phyloP scores from a whole-genome alignment of 169 alveolate genomes.

The Cryptosporidium sp. region DNA sequence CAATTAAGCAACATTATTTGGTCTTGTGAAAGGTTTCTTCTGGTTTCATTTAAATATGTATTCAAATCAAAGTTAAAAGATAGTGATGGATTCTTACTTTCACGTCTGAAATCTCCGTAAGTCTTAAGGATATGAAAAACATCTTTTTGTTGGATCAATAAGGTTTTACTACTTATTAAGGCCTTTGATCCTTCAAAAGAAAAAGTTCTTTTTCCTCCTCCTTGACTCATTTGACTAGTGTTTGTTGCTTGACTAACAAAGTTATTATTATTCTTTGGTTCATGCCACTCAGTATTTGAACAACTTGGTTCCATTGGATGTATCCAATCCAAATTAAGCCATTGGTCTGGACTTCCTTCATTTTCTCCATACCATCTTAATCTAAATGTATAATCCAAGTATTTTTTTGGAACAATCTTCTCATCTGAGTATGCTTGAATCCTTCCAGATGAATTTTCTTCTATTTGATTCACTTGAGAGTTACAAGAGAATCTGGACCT shows the following conservation, averaged over 20 bases:
- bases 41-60: conserved; percentile 17
- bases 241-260: not conserved
- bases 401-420: conserved; percentile 23
- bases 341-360: conserved; percentile 75
- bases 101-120: conserved; percentile 19
- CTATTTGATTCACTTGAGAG: not conserved
- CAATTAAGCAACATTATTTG: conserved; percentile 54
- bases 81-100: conserved; percentile 35
- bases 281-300: conserved; percentile 48
- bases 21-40: conserved; percentile 28
- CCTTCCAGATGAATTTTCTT: not conserved
- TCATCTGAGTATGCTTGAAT: conserved; percentile 56
- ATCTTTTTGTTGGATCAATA: conserved; percentile 63
- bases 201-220: not conserved
- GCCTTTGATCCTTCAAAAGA: conserved; percentile 16
- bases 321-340: conserved; percentile 70
- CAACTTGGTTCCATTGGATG: conserved; percentile 74
- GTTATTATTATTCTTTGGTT: not conserved
- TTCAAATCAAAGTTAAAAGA: conserved; percentile 27
- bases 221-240: not conserved
- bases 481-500: conserved; percentile 12
- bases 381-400: conserved; percentile 45
- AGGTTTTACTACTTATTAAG: conserved; percentile 7
- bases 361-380: conserved; percentile 74
- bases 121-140: conserved; percentile 50